Evolutionary conservation across 78 protist genomes (phyloP).

Genomic region (Bigelowiella natans): DNA sequence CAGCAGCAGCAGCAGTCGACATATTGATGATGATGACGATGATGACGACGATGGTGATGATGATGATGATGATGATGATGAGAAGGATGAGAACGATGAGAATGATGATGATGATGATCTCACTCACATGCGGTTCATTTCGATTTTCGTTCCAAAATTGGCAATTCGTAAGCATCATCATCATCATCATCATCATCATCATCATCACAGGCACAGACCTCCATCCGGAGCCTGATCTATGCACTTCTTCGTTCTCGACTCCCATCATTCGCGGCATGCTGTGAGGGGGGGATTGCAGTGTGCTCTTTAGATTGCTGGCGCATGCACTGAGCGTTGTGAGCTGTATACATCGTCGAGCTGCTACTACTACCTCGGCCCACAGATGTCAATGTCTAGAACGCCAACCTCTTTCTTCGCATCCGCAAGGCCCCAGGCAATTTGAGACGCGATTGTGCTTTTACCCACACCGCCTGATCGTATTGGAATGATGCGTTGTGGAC

Average conservation of each 20-base stretch:
- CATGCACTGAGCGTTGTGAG: no score
- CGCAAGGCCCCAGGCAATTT: slow-evolving; percentile 69
- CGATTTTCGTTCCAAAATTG: no score
- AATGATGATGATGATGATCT: neutral
- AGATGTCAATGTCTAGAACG: slow-evolving; percentile 90
- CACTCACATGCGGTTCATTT: neutral
- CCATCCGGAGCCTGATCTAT: slow-evolving; percentile 2
- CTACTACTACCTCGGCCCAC: slow-evolving; percentile 79
- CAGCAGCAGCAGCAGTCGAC: neutral
- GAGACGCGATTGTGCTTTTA: slow-evolving; percentile 84
- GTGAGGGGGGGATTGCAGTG: no score
- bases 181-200: neutral
- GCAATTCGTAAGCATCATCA: neutral
- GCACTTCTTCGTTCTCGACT: slow-evolving; percentile 9
- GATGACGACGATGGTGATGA: neutral
- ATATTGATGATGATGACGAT: neutral
- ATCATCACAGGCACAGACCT: neutral
- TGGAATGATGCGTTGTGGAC: no score
- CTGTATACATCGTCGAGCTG: no score
- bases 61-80: neutral
- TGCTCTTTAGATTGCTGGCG: neutral
- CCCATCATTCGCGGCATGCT: slow-evolving; percentile 26
- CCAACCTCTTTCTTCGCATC: slow-evolving; percentile 58
- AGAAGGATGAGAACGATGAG: neutral
- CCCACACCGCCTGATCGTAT: slow-evolving; percentile 97